These are phyloP conservation scores for Wickerhamiella spandovensis DNA, from an alignment of 805 yeast genomes.

Conservation along the genomic window DNA sequence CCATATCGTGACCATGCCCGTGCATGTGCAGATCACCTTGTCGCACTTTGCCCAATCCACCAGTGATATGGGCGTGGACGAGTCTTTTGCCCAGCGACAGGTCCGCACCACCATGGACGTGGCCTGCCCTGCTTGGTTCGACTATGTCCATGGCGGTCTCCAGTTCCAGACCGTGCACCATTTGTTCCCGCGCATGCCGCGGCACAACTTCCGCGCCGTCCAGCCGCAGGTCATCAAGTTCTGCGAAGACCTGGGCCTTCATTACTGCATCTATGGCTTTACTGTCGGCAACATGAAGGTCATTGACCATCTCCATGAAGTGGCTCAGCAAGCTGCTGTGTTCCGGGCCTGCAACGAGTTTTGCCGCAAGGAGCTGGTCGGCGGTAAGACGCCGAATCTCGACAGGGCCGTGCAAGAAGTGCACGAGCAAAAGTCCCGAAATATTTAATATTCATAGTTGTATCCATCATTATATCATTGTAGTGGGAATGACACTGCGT, in stretches of 20 bases:
- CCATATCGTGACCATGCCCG: conserved; percentile 74
- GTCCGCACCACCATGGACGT: conserved; percentile 90
- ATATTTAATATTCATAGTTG: too few species aligned
- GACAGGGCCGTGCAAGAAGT: conserved; percentile 3
- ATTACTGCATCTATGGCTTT: conserved; percentile 76
- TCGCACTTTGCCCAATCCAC: conserved; percentile 93
- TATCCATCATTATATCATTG: too few species aligned
- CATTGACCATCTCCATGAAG: conserved; percentile 52
- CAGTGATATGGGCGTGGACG: conserved; percentile 67
- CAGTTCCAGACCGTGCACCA: conserved; percentile 90
- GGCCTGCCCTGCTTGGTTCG: conserved; percentile 86
- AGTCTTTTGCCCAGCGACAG: conserved; percentile 68
- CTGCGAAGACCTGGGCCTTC: conserved; percentile 62
- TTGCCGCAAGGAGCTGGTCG: conserved; percentile 37
- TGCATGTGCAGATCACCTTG: conserved; percentile 84
- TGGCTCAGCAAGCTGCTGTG: conserved; percentile 67
- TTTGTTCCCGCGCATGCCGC: conserved; percentile 75
- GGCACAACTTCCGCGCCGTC: conserved; percentile 69
- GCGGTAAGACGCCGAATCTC: conserved; percentile 7
- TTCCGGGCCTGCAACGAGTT: conserved; percentile 59
- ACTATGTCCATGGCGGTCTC: conserved; percentile 80
- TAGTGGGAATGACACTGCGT: too few species aligned
- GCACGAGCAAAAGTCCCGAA: not conserved
- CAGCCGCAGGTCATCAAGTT: conserved; percentile 63
- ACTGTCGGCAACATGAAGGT: conserved; percentile 63